phyloP scores from a whole-genome alignment of 768 basidiomycete species.

The Lentinus tigrinus region DNA sequence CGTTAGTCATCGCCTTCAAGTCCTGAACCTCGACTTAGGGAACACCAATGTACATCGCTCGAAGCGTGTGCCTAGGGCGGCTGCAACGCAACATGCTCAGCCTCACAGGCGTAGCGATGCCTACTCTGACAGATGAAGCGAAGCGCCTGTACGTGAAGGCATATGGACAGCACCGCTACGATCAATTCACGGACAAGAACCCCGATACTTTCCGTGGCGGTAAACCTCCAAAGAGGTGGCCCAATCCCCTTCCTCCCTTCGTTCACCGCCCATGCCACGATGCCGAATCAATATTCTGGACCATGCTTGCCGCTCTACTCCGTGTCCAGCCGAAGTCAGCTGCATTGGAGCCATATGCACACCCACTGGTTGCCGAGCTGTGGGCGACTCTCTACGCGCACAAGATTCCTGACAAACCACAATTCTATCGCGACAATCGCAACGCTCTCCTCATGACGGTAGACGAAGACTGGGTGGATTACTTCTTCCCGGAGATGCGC shows the following conservation, averaged over 20 bases:
- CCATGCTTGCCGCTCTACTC: not conserved
- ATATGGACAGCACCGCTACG: too few relatives aligned
- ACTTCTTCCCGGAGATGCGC: not conserved
- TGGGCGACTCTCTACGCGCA: not conserved
- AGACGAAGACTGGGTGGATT: not conserved
- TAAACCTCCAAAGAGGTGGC: not conserved
- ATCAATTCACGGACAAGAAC: not conserved
- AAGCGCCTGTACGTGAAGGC: too few relatives aligned
- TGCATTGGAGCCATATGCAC: not conserved
- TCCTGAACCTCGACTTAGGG: not conserved
- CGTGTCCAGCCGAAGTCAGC: not conserved
- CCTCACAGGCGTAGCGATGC: too few relatives aligned
- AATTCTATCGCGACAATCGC: not conserved
- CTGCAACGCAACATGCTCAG: too few relatives aligned
- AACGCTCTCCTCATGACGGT: not conserved
- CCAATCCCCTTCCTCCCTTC: not conserved
- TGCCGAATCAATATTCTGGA: not conserved
- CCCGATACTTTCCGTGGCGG: not conserved
- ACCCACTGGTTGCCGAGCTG: not conserved
- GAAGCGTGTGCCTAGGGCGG: not conserved
- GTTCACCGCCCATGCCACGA: not conserved
- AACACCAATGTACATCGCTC: conserved; percentile 3
- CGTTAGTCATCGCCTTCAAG: not conserved
- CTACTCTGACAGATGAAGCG: too few relatives aligned
- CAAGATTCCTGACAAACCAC: not conserved